These are phyloP conservation scores for Pilaira anomala DNA, from an alignment of 192 early-diverging fungal genomes.

Conservation along the genomic window DNA sequence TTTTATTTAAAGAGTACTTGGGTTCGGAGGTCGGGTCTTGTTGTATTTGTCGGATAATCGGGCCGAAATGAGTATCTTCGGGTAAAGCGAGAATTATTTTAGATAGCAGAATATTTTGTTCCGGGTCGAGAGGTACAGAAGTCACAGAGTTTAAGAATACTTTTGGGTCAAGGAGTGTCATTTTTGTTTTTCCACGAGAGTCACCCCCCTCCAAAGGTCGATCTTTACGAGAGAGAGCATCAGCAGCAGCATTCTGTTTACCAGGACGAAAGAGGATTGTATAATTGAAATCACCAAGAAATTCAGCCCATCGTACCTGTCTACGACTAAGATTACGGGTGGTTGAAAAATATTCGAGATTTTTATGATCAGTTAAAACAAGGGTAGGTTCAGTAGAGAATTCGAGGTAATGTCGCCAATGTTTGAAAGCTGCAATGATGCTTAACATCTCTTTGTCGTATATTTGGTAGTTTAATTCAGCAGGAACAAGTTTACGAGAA, in stretches of 20 bases:
- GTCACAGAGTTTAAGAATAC: neutral
- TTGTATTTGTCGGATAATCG: no score
- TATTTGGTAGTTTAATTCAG: conserved; percentile 39
- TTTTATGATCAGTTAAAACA: no score
- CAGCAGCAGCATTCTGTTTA: neutral
- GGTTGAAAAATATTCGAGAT: neutral
- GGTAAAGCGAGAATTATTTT: no score
- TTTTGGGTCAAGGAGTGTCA: neutral
- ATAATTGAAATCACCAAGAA: neutral
- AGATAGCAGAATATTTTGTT: neutral
- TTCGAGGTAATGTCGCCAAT: conserved; percentile 36
- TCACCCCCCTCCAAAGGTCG: neutral
- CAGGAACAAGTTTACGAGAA: conserved; percentile 17
- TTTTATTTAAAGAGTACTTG: neutral
- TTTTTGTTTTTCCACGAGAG: neutral
- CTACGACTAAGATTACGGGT: neutral
- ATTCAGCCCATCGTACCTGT: neutral
- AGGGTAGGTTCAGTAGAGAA: no score
- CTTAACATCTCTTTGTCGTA: conserved; percentile 43
- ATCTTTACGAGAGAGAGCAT: neutral
- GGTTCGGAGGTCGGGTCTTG: neutral
- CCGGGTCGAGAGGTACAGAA: neutral
- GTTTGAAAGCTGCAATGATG: conserved; percentile 29
- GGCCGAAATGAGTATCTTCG: neutral
- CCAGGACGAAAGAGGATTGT: neutral